A percentile compares a stretch with the other conserved stretches of the same genome.
phyloP scores from a whole-genome alignment of 2,329 filamentous ascomycete genomes.

The Neocatenulostroma microsporum region DNA sequence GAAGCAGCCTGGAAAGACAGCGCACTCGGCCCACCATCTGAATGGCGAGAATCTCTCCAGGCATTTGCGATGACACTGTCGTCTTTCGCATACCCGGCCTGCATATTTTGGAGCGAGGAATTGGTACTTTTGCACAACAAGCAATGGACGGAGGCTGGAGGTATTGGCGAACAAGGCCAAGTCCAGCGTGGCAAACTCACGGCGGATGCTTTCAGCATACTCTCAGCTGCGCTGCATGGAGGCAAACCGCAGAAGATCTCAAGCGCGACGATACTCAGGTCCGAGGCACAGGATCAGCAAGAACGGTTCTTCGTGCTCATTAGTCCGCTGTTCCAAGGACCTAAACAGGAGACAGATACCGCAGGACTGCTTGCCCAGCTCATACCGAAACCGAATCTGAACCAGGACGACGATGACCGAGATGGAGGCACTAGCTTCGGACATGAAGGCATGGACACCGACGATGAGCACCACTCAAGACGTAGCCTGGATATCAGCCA shows the following conservation, averaged over 20 bases:
- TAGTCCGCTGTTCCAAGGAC: constrained; percentile 18
- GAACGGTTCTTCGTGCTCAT: constrained; percentile 15
- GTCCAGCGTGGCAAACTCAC: constrained; percentile 27
- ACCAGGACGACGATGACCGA: constrained; percentile 16
- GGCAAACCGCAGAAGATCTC: constrained; percentile 16
- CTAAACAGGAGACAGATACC: neutral
- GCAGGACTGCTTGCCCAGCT: constrained; percentile 12
- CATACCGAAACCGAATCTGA: constrained; percentile 4
- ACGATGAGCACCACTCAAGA: constrained; percentile 21
- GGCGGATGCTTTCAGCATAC: constrained; percentile 27
- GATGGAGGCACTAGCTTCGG: neutral
- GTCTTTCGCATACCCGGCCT: constrained; percentile 35
- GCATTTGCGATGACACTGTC: constrained; percentile 27
- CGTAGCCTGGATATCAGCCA: constrained; percentile 28
- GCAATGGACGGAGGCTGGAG: constrained; percentile 33
- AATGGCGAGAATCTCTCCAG: constrained; percentile 30
- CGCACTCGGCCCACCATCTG: constrained; percentile 26
- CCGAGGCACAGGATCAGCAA: neutral
- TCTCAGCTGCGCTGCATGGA: constrained; percentile 27
- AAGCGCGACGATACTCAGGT: constrained; percentile 14
- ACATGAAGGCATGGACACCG: neutral
- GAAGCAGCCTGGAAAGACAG: constrained; percentile 15
- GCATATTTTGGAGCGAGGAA: constrained; percentile 37
- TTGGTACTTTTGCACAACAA: constrained; percentile 35
- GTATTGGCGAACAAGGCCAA: constrained; percentile 30